Base-by-base conservation (phyloP, 306 rosid genomes). In the Luffa acutangula region DNA sequence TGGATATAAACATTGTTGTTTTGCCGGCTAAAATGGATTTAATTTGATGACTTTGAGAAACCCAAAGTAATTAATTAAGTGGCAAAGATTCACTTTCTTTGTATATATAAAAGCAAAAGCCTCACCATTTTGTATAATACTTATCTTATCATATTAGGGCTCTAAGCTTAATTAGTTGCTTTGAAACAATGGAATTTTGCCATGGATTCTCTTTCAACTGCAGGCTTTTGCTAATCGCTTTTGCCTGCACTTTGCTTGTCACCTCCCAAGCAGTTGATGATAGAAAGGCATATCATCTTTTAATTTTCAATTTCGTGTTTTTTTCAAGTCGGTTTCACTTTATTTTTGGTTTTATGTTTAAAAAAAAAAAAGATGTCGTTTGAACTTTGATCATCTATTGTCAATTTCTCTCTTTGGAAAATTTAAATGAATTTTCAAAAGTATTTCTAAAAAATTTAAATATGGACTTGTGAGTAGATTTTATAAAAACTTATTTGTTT, bases 261-360 rank as follows among this genome's bases (percentile, higher is more conserved):
- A 33, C 64, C 65, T 33, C 46, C 79, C 49, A 53, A 33, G 79
- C 64, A 75, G 13, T 49, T 52, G 78, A 75, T n/a, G 64, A 75
- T 75, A 31, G 62, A 49, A 75, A 75, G 64, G 78, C 78, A 75
- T 34, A 17, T 15, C 10, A 48, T 65, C 42, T 42, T 67, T 1
- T 5, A 17, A 37, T 37, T 65, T 6, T 62, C 42, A 60, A 62
- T 13, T 66, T 39, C 14, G 0, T 20, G 7, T 4, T 63, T 65
- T 65, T 1, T 0, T 7, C 7, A 3, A 13, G 2, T 37, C 17
- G 1, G 5, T 15, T n/a, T 31, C 3, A 20, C 5, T 48, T 31
- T 45, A 3, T 0, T 43, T 45, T 72, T 4, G 9, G 8, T 25
- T 20, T 36, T 34, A 10, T 11, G 9, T 63, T 63, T 33, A 33